These are phyloP conservation scores for Ochetophila trinervis DNA, from an alignment of 306 rosid species.

Conservation along the genomic window DNA sequence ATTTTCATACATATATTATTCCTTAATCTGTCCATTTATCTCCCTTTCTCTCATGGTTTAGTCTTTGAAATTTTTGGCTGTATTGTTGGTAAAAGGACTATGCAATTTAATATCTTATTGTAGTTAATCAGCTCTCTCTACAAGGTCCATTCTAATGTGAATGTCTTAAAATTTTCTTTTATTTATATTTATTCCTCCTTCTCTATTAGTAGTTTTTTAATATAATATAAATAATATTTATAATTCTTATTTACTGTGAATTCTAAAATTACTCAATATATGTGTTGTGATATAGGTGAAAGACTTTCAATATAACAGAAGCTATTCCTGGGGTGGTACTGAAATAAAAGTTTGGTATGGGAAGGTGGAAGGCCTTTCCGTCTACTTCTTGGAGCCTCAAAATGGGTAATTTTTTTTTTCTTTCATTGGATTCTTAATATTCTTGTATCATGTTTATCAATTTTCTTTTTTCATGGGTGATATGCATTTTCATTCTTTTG, in stretches of 20 bases:
- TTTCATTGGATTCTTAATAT: constrained; percentile 19
- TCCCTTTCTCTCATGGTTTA: background rate
- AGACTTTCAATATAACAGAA: constrained; percentile 50
- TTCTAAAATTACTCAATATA: background rate
- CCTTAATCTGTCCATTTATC: background rate
- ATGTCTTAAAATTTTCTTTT: background rate
- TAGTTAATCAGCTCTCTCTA: background rate
- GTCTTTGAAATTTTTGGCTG: background rate
- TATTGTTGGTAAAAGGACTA: background rate
- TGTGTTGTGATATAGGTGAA: constrained; percentile 60
- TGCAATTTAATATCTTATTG: background rate
- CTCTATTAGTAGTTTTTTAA: background rate
- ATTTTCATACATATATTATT: constrained; percentile 15
- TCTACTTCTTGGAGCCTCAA: constrained; percentile 94
- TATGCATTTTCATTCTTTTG: background rate
- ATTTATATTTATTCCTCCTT: background rate
- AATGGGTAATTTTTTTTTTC: constrained; percentile 56
- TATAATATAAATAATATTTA: background rate
- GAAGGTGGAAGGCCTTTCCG: constrained; percentile 88
- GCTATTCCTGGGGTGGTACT: constrained; percentile 75
- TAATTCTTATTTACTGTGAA: background rate
- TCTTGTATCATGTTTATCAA: background rate
- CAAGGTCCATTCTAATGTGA: background rate
- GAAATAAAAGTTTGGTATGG: constrained; percentile 94
- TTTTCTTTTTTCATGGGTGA: background rate